Evolutionary conservation across 208 protist species (phyloP).

Genomic region (Leishmania aethiopica): DNA sequence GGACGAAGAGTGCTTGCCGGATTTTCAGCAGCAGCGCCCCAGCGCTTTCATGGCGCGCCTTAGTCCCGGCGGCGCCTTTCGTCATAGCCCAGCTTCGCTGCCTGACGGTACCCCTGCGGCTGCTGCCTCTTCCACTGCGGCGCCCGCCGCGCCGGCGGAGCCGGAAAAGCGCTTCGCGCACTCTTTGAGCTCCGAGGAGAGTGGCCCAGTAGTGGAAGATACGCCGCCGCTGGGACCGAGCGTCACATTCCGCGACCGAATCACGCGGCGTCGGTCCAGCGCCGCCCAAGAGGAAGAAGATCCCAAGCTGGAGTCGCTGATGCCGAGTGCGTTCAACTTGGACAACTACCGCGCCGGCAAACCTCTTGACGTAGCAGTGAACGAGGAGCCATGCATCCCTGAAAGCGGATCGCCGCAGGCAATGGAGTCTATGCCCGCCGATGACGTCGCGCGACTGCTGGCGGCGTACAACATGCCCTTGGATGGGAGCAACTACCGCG

Average conservation of each 20-base stretch:
- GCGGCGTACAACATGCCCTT: constrained; percentile 11
- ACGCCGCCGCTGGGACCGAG: constrained; percentile 27
- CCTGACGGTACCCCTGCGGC: background rate
- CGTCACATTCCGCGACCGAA: constrained; percentile 17
- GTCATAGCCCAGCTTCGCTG: constrained; percentile 3
- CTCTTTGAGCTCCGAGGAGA: constrained; percentile 33
- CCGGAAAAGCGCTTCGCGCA: background rate
- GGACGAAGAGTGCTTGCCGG: background rate
- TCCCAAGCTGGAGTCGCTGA: background rate
- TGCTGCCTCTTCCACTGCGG: background rate
- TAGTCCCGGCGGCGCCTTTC: constrained; percentile 20
- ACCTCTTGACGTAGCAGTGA: background rate
- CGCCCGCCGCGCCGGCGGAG: background rate
- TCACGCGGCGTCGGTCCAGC: constrained; percentile 17
- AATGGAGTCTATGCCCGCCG: background rate
- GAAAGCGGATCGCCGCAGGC: constrained; percentile 10
- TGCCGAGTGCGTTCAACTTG: constrained; percentile 25
- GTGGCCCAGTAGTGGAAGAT: constrained; percentile 30
- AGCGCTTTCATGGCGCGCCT: constrained; percentile 8
- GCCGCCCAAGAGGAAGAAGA: constrained; percentile 4
- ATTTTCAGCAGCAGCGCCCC: constrained; percentile 3
- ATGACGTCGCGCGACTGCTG: background rate
- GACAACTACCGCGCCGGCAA: constrained; percentile 5
- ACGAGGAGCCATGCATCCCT: constrained; percentile 5
- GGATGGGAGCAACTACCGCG: background rate